A percentile compares a stretch with the other conserved stretches of the same genome.
Conservation (phyloP, 116 monocot species). For the Posidonia oceanica region DNA sequence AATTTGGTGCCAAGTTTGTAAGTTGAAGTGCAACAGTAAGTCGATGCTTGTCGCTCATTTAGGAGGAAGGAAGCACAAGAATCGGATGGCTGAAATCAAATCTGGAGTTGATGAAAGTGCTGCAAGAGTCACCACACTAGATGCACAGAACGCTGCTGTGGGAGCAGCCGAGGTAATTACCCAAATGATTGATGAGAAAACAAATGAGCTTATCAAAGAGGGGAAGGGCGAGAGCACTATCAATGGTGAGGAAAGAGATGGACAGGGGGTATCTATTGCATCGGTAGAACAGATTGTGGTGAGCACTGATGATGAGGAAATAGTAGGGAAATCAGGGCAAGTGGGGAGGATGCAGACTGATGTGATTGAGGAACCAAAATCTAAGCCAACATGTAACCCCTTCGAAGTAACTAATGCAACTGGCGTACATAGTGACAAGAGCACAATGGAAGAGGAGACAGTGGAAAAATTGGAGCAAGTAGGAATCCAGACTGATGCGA, state of each 20-base stretch:
- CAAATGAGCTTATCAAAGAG: neutral
- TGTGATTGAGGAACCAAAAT: no score
- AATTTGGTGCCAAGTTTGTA: neutral
- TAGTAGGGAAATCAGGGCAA: no score
- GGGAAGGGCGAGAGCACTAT: neutral
- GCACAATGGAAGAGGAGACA: no score
- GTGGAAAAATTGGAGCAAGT: no score
- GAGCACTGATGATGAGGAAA: no score
- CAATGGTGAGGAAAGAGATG: neutral
- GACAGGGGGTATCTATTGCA: no score
- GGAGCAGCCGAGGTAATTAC: neutral
- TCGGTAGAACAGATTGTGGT: no score
- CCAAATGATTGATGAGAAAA: neutral
- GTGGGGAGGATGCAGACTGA: no score
- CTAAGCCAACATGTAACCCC: no score
- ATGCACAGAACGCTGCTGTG: neutral
- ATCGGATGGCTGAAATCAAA: neutral
- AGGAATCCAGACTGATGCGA: no score
- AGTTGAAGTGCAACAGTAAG: slow-evolving; percentile 5
- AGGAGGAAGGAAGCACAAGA: slow-evolving; percentile 3
- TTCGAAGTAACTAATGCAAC: no score
- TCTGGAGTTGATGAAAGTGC: neutral
- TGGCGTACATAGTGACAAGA: no score
- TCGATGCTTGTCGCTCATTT: neutral
- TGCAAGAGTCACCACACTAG: neutral